A percentile compares a stretch with the other conserved stretches of the same genome.
Conservation (phyloP, 75 land plant species). For the Sequoiadendron giganteum region DNA sequence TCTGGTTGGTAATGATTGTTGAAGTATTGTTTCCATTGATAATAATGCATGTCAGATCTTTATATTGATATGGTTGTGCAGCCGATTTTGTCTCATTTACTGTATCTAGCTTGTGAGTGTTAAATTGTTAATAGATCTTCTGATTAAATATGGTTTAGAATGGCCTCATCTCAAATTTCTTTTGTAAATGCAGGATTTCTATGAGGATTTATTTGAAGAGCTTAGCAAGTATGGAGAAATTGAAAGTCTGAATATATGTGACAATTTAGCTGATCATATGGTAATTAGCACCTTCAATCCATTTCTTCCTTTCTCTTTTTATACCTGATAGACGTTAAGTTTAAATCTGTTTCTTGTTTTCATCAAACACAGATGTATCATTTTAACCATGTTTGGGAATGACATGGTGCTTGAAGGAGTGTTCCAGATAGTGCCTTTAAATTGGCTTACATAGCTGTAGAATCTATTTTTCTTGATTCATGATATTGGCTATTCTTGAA, state of each 20-base stretch:
- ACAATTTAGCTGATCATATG: constrained; percentile 63
- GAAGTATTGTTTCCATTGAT: not conserved
- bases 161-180: not conserved
- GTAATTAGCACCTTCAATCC: constrained; percentile 14
- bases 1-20: not conserved
- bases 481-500: not conserved
- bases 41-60: constrained; percentile 2
- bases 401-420: not conserved
- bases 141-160: not conserved
- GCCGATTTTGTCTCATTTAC: not conserved
- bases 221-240: constrained; percentile 59
- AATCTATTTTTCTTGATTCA: not conserved
- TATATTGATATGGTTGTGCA: not conserved
- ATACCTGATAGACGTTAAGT: not conserved
- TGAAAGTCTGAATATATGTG: constrained; percentile 57
- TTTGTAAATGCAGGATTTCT: constrained; percentile 41
- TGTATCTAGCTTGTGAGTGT: not conserved
- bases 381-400: not conserved
- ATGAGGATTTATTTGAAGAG: constrained; percentile 57
- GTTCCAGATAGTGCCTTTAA: not conserved
- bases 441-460: not conserved
- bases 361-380: not conserved
- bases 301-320: not conserved
- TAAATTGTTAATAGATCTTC: not conserved
- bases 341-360: not conserved